These are phyloP conservation scores for Colletotrichum zoysiae DNA, from an alignment of 2,329 filamentous ascomycete genomes.

Conservation along the genomic window DNA sequence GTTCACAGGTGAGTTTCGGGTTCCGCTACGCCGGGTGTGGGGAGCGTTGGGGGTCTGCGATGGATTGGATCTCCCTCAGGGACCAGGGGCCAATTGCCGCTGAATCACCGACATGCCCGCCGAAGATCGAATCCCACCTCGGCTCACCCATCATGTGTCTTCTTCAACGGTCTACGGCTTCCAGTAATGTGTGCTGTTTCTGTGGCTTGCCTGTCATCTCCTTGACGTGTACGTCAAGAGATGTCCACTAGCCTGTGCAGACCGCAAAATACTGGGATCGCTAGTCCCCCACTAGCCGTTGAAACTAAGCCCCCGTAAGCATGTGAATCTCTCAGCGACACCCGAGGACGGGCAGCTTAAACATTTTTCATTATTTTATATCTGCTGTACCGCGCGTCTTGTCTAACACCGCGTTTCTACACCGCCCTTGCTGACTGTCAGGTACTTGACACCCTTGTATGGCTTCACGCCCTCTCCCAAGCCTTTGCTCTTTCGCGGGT, in stretches of 20 bases:
- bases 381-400: slow-evolving; percentile 1
- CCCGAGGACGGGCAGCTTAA: background rate
- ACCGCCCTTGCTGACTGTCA: slow-evolving; percentile 79
- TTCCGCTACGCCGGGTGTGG: slow-evolving; percentile 40
- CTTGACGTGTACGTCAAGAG: background rate
- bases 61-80: slow-evolving; percentile 25
- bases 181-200: background rate
- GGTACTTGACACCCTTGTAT: slow-evolving; percentile 98
- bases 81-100: slow-evolving; percentile 28
- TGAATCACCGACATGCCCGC: slow-evolving; percentile 7
- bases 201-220: slow-evolving; percentile 11
- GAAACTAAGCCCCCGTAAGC: slow-evolving; percentile 13
- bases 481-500: slow-evolving; percentile 85
- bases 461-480: slow-evolving; percentile 90
- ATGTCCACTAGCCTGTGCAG: background rate
- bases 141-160: background rate
- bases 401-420: slow-evolving; percentile 71
- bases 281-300: slow-evolving; percentile 31
- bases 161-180: background rate
- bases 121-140: slow-evolving; percentile 7
- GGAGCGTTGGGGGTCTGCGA: slow-evolving; percentile 2
- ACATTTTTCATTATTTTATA: slow-evolving; percentile 36
- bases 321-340: slow-evolving; percentile 20
- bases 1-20: slow-evolving; percentile 29
- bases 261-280: slow-evolving; percentile 6